Evolutionary conservation across 73 alveolate genomes (phyloP).

Genomic region (Tetrahymena elliotti): DNA sequence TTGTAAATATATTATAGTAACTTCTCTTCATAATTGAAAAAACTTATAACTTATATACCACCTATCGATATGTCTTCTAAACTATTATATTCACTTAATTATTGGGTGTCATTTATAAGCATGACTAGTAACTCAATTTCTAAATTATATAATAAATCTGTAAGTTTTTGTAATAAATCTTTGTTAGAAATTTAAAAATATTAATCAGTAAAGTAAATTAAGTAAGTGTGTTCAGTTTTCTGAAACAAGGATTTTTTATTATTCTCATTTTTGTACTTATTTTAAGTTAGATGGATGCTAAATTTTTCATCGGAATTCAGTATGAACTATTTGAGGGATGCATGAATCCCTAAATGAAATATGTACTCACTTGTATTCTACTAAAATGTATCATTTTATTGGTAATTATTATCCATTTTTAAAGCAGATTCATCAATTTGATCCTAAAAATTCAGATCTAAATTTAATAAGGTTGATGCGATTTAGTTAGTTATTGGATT

Average conservation of each 20-base stretch:
- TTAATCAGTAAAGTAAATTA: not conserved
- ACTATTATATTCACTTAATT: not conserved
- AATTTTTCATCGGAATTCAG: not conserved
- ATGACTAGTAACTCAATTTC: not conserved
- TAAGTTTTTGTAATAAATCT: not conserved
- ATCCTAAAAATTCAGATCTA: too few species aligned
- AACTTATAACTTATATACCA: not conserved
- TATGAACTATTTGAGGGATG: not conserved
- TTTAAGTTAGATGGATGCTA: not conserved
- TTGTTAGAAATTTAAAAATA: not conserved
- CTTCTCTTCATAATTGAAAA: not conserved
- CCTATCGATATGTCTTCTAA: not conserved
- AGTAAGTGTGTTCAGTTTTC: not conserved
- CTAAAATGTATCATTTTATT: not conserved
- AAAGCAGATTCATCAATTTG: not conserved
- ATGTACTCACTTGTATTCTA: not conserved
- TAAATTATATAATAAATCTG: not conserved
- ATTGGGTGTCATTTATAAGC: not conserved
- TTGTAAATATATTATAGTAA: not conserved
- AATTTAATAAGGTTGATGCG: not conserved
- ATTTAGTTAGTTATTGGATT: not conserved
- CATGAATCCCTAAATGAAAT: not conserved
- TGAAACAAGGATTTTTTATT: not conserved
- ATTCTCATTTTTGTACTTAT: not conserved
- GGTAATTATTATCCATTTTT: too few species aligned